Percentiles rank a stretch among this genome's conserved stretches.
Conservation (phyloP, 2,329 filamentous ascomycete genomes). For the Clarireedia homoeocarpa region DNA sequence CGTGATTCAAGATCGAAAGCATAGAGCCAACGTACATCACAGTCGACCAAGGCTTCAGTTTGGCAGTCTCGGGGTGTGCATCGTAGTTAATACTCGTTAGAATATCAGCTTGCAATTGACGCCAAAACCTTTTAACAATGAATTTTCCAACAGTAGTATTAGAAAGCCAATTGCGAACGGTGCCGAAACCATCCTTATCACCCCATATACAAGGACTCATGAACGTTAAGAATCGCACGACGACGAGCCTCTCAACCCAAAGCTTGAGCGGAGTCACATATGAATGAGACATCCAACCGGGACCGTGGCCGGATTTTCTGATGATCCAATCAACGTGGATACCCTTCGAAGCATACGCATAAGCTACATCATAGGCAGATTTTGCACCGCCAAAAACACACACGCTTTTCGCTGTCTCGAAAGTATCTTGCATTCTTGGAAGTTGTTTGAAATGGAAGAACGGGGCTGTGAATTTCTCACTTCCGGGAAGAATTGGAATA, state of each 20-base stretch:
- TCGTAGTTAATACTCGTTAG: slow-evolving; percentile 45
- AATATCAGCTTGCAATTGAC: slow-evolving; percentile 47
- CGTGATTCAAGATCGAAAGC: slow-evolving; percentile 54
- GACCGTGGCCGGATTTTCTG: slow-evolving; percentile 47
- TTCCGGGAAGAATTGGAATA: slow-evolving; percentile 39
- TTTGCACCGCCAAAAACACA: slow-evolving; percentile 57
- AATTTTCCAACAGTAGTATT: slow-evolving; percentile 47
- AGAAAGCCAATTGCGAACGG: slow-evolving; percentile 48
- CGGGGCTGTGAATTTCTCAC: slow-evolving; percentile 38
- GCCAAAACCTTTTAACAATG: slow-evolving; percentile 51
- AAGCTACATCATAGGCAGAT: slow-evolving; percentile 57
- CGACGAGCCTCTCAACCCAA: slow-evolving; percentile 60
- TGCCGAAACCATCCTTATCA: slow-evolving; percentile 49
- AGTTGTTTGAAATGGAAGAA: slow-evolving; percentile 46
- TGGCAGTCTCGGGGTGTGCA: slow-evolving; percentile 42
- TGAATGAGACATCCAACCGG: slow-evolving; percentile 49
- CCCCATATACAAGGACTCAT: slow-evolving; percentile 71
- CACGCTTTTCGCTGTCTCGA: slow-evolving; percentile 36
- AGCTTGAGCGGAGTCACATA: slow-evolving; percentile 61
- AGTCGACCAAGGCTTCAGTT: slow-evolving; percentile 45
- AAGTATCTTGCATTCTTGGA: slow-evolving; percentile 32
- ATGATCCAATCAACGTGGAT: slow-evolving; percentile 54
- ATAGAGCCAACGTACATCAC: slow-evolving; percentile 46
- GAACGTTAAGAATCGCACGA: slow-evolving; percentile 62
- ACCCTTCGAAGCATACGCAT: slow-evolving; percentile 49